Evolutionary conservation across 1,284 basidiomycete genomes (phyloP), one percentile per base, ranked within the genome.

Genomic region (Athelia sp.): DNA sequence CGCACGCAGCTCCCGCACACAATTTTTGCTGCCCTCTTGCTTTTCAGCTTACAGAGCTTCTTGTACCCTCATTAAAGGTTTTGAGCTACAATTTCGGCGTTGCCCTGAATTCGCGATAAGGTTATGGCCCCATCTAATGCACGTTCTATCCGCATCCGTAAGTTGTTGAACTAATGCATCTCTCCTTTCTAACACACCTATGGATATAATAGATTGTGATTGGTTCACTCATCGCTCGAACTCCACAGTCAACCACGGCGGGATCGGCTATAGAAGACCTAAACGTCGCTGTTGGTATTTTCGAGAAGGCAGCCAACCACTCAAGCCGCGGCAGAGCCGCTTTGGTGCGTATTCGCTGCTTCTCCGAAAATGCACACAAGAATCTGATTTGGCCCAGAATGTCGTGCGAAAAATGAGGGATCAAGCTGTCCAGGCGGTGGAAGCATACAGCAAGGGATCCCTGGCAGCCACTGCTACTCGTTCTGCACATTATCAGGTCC

Each of bases 281-380:
- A 6, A 23, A 35, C 19, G n/a, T 46, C 15, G 48, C 48, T 10
- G 21, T 50, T 24, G 43, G 35, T 9, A 14, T 50, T 4, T 50
- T 50, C 32, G 48, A 50, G 22, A 45, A 35, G 31, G 29, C 22
- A 15, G 48, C 48, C 21, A 23, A 34, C 2, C 18, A 23, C 13
- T 46, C 19, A 17, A 21, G 19, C 19, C 43, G 43, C 2, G 43
- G 43, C 3, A 22, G 42, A 29, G 22, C 23, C 18, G 48, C 48
- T 14, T 31, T 45, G 42, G 48, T 50, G 22, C 10, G 14, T 17
- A 13, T 13, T 13, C 6, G 13, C 4, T 29, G 26, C 13, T 4
- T 29, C 6, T 29, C 26, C 26, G 26, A 29, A n/a, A n/a, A n/a
- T 29, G 26, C 6, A 29, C 26, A 29, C 13, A 29, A 4, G 26